Base-by-base conservation (phyloP, 768 basidiomycete genomes). In the Leccinum rimulosum region DNA sequence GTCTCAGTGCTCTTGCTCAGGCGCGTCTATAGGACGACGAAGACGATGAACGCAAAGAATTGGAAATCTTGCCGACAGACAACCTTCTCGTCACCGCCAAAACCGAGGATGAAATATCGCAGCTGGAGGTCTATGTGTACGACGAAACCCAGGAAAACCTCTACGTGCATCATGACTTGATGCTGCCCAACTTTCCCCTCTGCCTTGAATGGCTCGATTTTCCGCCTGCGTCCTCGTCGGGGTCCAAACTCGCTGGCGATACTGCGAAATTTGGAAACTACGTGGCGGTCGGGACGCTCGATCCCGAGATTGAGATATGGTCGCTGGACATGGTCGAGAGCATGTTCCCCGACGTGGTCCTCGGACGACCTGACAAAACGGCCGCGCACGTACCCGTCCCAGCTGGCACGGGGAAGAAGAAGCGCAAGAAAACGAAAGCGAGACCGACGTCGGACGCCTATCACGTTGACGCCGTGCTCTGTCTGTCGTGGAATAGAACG, bases 151-250 rank as follows among this genome's bases (percentile, higher is more conserved):
- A 91, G 76, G 93, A 95, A 70, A 93, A 93, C 71, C 83, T 98
- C 47, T 98, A 95, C 70, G 91, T 89, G 40, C 97, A 98, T 72
- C 97, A 99, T 74, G 97, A 99, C 73, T 82, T 98, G 72, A 93
- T 99, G 87, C 84, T 99, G 31, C 95, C 96, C 63, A 93, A 93
- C 64, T 95, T 98, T 74, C 97, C 97, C 9, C 88, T 99, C 59
- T 98, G 96, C 67, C 90, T 99, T 58, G 97, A 99, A 80, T 99
- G 97, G 97, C 87, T 98, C 59, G 93, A 98, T 72, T 98, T 94
- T 74, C 84, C 88, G n/a, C 91, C 93, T 25, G 75, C 86, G 58
- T 75, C 81, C 57, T 72, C 80, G 28, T 78, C 79, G 27, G 68
- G 75, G 35, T 64, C 76, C 59, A 62, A 73, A 65, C 59, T 73